Conservation (phyloP, 495 filamentous ascomycete genomes). For the Penicillium cataractarum region DNA sequence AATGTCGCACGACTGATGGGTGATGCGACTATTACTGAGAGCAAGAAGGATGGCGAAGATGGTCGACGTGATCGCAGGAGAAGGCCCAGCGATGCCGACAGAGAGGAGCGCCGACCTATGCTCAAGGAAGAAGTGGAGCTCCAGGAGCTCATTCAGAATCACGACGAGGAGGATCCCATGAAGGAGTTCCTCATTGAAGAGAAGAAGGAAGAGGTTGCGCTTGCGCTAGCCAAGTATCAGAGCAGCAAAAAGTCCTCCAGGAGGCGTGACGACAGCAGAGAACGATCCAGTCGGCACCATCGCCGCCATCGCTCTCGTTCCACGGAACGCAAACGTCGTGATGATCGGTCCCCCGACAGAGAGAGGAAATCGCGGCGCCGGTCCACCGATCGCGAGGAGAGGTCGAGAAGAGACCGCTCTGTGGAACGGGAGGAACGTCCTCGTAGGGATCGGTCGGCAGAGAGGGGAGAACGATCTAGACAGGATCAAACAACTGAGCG, state of each 20-base stretch:
- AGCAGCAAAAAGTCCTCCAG: slow-evolving; percentile 44
- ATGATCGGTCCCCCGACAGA: slow-evolving; percentile 37
- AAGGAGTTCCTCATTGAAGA: slow-evolving; percentile 84
- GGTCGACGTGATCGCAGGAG: slow-evolving; percentile 52
- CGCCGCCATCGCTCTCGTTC: slow-evolving; percentile 57
- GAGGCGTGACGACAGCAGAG: slow-evolving; percentile 41
- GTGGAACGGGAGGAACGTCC: slow-evolving; percentile 29
- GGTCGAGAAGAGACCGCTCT: slow-evolving; percentile 32
- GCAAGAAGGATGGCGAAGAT: slow-evolving; percentile 36
- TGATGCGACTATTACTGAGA: slow-evolving; percentile 28
- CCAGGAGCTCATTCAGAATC: slow-evolving; percentile 69
- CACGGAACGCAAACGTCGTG: slow-evolving; percentile 34
- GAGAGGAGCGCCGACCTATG: slow-evolving; percentile 46
- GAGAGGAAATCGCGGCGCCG: slow-evolving; percentile 36
- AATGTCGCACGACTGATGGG: slow-evolving; percentile 49
- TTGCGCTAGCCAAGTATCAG: slow-evolving; percentile 62
- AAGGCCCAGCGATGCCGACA: slow-evolving; percentile 35
- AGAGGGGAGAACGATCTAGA: slow-evolving; percentile 25
- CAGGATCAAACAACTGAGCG: slow-evolving; percentile 33
- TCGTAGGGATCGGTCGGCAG: slow-evolving; percentile 32
- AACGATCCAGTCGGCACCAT: slow-evolving; percentile 54
- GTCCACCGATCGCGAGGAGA: slow-evolving; percentile 33
- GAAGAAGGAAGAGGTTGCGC: slow-evolving; percentile 84
- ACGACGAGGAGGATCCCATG: slow-evolving; percentile 98
- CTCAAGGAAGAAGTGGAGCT: slow-evolving; percentile 78